These are phyloP conservation scores for Barnettozyma wickerhamii DNA, from an alignment of 805 yeast genomes.

Conservation along the genomic window DNA sequence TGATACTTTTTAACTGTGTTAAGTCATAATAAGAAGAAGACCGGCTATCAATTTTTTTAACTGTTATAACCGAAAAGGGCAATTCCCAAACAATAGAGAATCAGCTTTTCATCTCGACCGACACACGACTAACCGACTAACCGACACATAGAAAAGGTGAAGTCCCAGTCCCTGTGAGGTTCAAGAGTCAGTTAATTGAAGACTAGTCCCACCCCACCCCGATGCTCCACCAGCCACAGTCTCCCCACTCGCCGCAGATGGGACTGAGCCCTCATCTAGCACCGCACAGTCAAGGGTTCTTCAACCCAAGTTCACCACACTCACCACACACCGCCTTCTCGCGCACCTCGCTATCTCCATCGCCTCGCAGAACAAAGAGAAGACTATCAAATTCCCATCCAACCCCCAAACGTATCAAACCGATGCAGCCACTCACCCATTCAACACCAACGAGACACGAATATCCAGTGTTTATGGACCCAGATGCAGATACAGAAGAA, in stretches of 20 bases:
- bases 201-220: too few species aligned
- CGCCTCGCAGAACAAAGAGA: constrained; percentile 26
- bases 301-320: neutral
- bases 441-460: constrained; percentile 6
- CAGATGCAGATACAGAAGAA: constrained; percentile 18
- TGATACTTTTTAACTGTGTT: too few species aligned
- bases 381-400: constrained; percentile 32
- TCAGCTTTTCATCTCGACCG: neutral
- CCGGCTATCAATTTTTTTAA: too few species aligned
- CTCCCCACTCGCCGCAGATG: neutral
- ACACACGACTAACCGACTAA: neutral
- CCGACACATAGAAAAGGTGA: neutral
- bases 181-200: too few species aligned
- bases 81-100: constrained; percentile 3
- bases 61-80: neutral
- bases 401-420: constrained; percentile 27
- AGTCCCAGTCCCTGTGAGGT: neutral
- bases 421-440: constrained; percentile 5
- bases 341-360: neutral
- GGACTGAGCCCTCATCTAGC: neutral
- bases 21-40: too few species aligned
- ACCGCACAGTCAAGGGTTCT: neutral
- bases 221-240: constrained; percentile 1
- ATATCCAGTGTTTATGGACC: constrained; percentile 24
- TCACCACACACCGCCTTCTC: neutral